These are phyloP conservation scores for Fusarium clavum DNA, from an alignment of 2,329 filamentous ascomycete species.

Conservation along the genomic window DNA sequence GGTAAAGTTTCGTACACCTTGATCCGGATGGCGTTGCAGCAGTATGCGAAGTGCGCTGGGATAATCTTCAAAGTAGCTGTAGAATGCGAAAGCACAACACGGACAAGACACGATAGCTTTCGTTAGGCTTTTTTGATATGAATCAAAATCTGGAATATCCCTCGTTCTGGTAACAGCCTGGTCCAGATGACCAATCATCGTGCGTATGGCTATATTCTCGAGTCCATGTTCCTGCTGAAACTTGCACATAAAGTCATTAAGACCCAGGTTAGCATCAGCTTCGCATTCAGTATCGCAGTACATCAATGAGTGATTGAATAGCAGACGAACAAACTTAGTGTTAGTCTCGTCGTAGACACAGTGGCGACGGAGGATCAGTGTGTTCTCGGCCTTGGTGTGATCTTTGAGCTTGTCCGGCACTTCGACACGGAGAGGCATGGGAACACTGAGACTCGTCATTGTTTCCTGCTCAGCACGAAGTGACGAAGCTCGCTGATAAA, in stretches of 20 bases:
- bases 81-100: slow-evolving; percentile 67
- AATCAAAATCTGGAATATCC: slow-evolving; percentile 71
- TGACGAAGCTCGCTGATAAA: slow-evolving; percentile 85
- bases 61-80: slow-evolving; percentile 70
- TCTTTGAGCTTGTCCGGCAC: slow-evolving; percentile 61
- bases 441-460: slow-evolving; percentile 51
- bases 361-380: slow-evolving; percentile 77
- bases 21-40: slow-evolving; percentile 70
- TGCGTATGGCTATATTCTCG: slow-evolving; percentile 64
- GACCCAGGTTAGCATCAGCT: slow-evolving; percentile 6
- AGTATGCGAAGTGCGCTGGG: slow-evolving; percentile 72
- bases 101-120: slow-evolving; percentile 61
- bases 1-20: slow-evolving; percentile 64
- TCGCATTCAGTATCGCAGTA: slow-evolving; percentile 50
- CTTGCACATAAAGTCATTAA: slow-evolving; percentile 12
- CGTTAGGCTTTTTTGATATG: slow-evolving; percentile 62
- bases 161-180: slow-evolving; percentile 79
- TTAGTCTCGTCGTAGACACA: slow-evolving; percentile 82
- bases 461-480: slow-evolving; percentile 65
- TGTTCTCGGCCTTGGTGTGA: slow-evolving; percentile 79
- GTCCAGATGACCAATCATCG: slow-evolving; percentile 75
- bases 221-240: slow-evolving; percentile 43
- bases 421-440: slow-evolving; percentile 55
- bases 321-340: slow-evolving; percentile 71
- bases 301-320: slow-evolving; percentile 68